Conservation (phyloP, 495 filamentous ascomycete species). For the Hypoxylon rickii region DNA sequence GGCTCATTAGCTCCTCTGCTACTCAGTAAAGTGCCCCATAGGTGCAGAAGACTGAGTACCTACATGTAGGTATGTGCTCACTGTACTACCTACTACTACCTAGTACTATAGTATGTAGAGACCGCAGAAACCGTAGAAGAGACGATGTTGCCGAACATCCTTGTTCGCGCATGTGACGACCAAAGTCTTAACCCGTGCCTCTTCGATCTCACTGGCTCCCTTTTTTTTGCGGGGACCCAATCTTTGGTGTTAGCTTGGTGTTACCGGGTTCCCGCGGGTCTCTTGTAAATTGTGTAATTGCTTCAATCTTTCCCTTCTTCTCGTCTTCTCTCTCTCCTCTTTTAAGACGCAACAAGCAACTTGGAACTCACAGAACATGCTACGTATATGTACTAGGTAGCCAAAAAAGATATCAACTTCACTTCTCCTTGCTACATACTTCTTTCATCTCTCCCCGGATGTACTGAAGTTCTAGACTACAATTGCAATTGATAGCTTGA, state of each 20-base stretch:
- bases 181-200: not conserved
- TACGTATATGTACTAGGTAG: too few species aligned
- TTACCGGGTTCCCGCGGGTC: slow-evolving; percentile 5
- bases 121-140: too few species aligned
- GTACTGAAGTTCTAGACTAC: slow-evolving; percentile 1
- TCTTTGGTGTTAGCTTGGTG: slow-evolving; percentile 10
- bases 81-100: too few species aligned
- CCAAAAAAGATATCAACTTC: not conserved
- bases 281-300: not conserved
- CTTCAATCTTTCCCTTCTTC: not conserved
- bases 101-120: too few species aligned
- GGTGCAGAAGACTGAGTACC: too few species aligned
- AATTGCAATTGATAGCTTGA: slow-evolving; percentile 32
- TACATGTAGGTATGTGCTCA: too few species aligned
- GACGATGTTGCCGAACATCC: slow-evolving; percentile 35
- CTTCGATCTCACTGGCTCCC: slow-evolving; percentile 9
- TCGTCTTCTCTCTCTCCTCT: too few species aligned
- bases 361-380: not conserved
- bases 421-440: not conserved
- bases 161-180: slow-evolving; percentile 27
- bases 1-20: too few species aligned
- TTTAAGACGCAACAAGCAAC: too few species aligned
- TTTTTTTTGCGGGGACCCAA: slow-evolving; percentile 17
- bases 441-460: slow-evolving; percentile 6
- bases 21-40: too few species aligned